These are phyloP conservation scores for Mortierella sp. DNA, from an alignment of 371 early-diverging fungal genomes.

Conservation along the genomic window DNA sequence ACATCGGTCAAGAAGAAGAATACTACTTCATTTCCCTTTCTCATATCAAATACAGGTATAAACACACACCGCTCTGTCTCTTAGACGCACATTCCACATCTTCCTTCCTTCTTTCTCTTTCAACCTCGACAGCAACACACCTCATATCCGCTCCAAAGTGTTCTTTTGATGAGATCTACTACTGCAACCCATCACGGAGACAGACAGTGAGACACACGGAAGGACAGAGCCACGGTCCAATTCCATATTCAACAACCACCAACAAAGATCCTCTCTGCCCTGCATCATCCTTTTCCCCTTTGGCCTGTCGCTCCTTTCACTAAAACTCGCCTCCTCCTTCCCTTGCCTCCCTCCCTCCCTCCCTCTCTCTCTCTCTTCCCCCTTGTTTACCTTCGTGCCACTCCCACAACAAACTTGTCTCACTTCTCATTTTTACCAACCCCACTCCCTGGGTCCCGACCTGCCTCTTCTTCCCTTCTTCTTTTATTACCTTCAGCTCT, in stretches of 20 bases:
- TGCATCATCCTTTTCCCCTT: background rate
- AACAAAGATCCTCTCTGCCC: background rate
- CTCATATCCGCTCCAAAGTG: background rate
- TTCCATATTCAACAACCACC: constrained; percentile 3
- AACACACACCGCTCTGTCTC: background rate
- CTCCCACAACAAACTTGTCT: background rate
- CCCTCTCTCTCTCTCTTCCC: background rate
- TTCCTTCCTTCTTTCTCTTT: background rate
- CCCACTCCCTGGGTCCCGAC: background rate
- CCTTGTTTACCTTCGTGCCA: background rate
- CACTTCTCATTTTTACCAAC: background rate
- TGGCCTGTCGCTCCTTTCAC: background rate
- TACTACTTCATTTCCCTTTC: background rate
- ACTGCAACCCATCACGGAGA: background rate
- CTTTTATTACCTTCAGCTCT: too few species aligned
- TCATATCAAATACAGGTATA: constrained; percentile 3
- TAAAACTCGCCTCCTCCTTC: too few species aligned
- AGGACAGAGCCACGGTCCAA: background rate
- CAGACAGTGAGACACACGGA: background rate
- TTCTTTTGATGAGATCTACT: background rate
- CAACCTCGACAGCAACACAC: background rate
- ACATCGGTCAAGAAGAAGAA: too few species aligned
- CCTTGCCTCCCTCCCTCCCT: background rate
- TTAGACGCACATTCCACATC: background rate
- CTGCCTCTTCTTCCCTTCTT: background rate